Conservation (phyloP, 2,329 filamentous ascomycete species). For the Proliferodiscus dingleyae region DNA sequence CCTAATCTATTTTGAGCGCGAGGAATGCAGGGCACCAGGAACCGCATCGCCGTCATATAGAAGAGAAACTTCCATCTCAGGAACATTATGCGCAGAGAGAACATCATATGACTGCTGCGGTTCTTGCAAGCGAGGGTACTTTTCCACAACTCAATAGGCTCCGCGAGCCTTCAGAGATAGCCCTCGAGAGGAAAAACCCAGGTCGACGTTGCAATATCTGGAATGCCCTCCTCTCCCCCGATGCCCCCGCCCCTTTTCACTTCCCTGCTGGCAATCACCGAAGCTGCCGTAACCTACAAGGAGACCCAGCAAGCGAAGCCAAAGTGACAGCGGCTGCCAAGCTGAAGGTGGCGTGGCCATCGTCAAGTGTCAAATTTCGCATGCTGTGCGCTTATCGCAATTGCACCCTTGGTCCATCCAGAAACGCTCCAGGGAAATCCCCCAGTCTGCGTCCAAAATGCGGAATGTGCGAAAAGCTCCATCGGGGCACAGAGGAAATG, state of each 20-base stretch:
- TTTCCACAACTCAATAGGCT: no score
- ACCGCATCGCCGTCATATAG: not conserved
- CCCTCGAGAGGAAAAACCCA: no score
- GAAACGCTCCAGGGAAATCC: no score
- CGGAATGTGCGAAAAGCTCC: no score
- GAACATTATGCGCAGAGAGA: no score
- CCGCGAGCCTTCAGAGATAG: no score
- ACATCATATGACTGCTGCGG: no score
- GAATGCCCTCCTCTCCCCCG: constrained; percentile 1
- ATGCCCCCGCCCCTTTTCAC: not conserved
- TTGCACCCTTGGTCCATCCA: no score
- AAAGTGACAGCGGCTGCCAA: not conserved
- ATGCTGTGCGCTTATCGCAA: no score
- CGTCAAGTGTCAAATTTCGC: not conserved
- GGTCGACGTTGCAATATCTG: not conserved
- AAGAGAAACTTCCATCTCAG: no score
- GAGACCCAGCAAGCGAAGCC: not conserved
- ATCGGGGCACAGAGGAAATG: no score
- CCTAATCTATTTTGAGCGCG: constrained; percentile 3
- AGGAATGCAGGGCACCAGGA: not conserved
- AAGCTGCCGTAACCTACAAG: constrained; percentile 2
- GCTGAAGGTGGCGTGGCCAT: not conserved
- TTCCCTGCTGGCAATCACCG: not conserved
- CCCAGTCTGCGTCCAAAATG: no score
- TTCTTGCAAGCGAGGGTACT: not conserved